A percentile compares a stretch with the other conserved stretches of the same genome.
phyloP scores from a whole-genome alignment of 164 flowering plant species.

The Vitis rupestris region DNA sequence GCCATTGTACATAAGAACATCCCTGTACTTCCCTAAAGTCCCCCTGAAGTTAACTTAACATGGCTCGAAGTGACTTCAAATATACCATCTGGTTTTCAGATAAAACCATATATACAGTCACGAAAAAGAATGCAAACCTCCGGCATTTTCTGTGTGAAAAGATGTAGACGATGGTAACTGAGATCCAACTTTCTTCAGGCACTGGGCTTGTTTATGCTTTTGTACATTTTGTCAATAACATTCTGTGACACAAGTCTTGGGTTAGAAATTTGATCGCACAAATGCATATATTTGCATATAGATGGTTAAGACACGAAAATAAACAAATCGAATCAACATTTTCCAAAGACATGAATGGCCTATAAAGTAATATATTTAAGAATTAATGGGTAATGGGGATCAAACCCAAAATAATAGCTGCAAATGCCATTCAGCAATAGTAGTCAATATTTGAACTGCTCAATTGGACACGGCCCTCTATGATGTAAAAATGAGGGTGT shows the following conservation, averaged over 20 bases:
- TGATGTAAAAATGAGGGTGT: too few species aligned
- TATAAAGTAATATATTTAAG: background rate
- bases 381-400: background rate
- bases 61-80: too few species aligned
- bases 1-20: too few species aligned
- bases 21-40: too few species aligned
- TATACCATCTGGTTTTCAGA: background rate
- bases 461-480: too few species aligned
- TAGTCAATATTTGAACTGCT: too few species aligned
- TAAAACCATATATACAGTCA: conserved; percentile 10
- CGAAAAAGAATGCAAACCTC: background rate
- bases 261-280: conserved; percentile 5
- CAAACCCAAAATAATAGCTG: background rate
- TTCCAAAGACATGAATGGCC: too few species aligned
- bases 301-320: too few species aligned
- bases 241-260: conserved; percentile 32
- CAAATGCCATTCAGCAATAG: too few species aligned
- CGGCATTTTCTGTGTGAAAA: too few species aligned
- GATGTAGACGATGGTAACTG: background rate
- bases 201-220: conserved; percentile 33
- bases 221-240: conserved; percentile 71
- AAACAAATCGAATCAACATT: too few species aligned
- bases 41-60: too few species aligned
- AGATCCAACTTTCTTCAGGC: conserved; percentile 5
- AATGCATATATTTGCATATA: background rate